Evolutionary conservation across 306 rosid genomes (phyloP), one percentile per base, ranked within the genome.

Genomic region (Aeschynomene evenia): DNA sequence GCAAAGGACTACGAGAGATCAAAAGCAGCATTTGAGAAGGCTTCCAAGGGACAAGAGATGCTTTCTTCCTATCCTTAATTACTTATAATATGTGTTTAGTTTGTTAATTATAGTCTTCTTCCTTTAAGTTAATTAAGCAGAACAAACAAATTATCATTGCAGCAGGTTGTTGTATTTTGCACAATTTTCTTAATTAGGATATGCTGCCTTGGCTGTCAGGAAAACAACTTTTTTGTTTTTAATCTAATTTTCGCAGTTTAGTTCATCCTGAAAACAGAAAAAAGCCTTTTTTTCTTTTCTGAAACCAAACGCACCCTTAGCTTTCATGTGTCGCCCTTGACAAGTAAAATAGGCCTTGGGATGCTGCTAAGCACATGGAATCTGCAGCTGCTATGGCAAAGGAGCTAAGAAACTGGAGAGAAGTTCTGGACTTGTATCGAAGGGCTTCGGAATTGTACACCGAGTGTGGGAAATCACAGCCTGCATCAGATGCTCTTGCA

Each of bases 341-440:
- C 83, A 34, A 73, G 74, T 68, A 18, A 68, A 68, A 63, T 54
- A 94, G 98, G 80, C 96, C 95, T 52, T 90, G 97, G 98, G 97
- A 94, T 72, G 96, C 98, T 20, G 97, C 97, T 70, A 90, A 86
- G 81, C 97, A 87, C 78, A 88, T 94, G 95, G 98, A 94, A 81
- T 94, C 98, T 70, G 97, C 98, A 2, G 97, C 87, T 60, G 88
- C 82, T 76, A 79, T 85, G 61, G 98, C 96, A 18, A 90, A 94
- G 85, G 98, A 94, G 34, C 76, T 94, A 33, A 76, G 91, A 7
- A 69, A 88, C 36, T 88, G 88, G 92, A 84, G 20, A 68, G 98
- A 94, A 85, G 96, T 84, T 51, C 82, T 55, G 53, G 97, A 88
- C 60, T 94, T 94, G 64, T 88, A 82, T 75, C 85, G 84, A 85